These are phyloP conservation scores for Xylaria sp. DNA, from an alignment of 2,329 filamentous ascomycete genomes.

Conservation along the genomic window DNA sequence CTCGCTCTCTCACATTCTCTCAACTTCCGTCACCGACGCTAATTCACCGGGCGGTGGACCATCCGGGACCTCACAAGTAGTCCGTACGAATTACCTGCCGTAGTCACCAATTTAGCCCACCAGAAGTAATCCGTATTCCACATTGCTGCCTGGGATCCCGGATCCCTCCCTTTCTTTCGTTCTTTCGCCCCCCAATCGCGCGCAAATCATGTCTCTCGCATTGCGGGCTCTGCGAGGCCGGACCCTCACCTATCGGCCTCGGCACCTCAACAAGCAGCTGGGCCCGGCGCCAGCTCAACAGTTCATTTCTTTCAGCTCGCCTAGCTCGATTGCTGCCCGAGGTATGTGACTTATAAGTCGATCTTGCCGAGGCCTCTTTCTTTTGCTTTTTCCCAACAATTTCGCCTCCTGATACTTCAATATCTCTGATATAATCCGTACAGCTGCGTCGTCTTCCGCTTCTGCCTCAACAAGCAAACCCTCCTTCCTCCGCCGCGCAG, in stretches of 20 bases:
- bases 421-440: not conserved
- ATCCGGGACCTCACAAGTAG: too few relatives aligned
- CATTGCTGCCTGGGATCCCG: conserved; percentile 5
- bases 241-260: conserved; percentile 17
- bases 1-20: not conserved
- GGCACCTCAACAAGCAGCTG: conserved; percentile 9
- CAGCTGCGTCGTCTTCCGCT: conserved; percentile 9
- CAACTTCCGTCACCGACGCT: not conserved
- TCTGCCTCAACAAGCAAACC: conserved; percentile 24
- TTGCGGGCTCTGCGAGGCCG: conserved; percentile 20
- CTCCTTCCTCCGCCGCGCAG: conserved; percentile 40
- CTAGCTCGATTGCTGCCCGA: conserved; percentile 21
- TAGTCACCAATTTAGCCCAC: not conserved
- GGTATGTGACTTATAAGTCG: conserved; percentile 13
- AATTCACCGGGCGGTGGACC: too few relatives aligned
- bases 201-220: conserved; percentile 12
- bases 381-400: not conserved
- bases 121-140: not conserved
- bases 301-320: conserved; percentile 15
- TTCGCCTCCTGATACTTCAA: not conserved
- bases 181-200: conserved; percentile 11
- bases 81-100: not conserved
- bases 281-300: conserved; percentile 12
- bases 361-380: not conserved
- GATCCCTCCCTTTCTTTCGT: not conserved